Evolutionary conservation across 805 yeast species (phyloP).

Genomic region (Naumovozyma castellii): DNA sequence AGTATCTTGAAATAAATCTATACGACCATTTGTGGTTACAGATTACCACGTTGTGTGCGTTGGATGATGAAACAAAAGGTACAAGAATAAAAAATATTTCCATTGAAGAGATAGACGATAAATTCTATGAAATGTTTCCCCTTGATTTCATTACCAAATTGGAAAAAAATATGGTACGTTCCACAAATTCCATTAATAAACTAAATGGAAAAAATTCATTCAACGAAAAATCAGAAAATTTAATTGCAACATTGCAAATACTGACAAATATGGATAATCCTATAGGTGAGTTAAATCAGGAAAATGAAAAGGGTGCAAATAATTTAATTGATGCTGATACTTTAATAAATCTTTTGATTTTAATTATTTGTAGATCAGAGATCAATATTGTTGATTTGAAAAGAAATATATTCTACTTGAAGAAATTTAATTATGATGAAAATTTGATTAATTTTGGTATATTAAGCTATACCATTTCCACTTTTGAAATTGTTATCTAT

Average conservation of each 20-base stretch:
- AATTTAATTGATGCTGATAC: constrained; percentile 67
- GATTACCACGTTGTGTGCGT: constrained; percentile 7
- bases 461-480: constrained; percentile 68
- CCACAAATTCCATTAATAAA: constrained; percentile 43
- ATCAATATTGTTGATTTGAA: constrained; percentile 41
- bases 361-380: constrained; percentile 58
- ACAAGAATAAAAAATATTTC: constrained; percentile 26
- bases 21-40: constrained; percentile 56
- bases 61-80: neutral
- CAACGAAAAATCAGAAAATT: constrained; percentile 37
- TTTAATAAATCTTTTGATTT: constrained; percentile 57
- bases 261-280: constrained; percentile 31
- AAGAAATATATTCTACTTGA: constrained; percentile 57
- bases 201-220: constrained; percentile 40
- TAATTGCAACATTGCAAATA: constrained; percentile 43
- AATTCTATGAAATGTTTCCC: constrained; percentile 30
- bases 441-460: constrained; percentile 46
- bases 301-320: neutral
- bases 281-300: constrained; percentile 15
- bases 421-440: constrained; percentile 39
- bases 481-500: constrained; percentile 70
- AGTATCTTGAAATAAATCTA: constrained; percentile 61
- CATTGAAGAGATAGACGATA: constrained; percentile 37
- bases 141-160: constrained; percentile 23
- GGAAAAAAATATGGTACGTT: constrained; percentile 40